These are phyloP conservation scores for Entomortierella chlamydospora DNA, from an alignment of 192 early-diverging fungal species.

Conservation along the genomic window DNA sequence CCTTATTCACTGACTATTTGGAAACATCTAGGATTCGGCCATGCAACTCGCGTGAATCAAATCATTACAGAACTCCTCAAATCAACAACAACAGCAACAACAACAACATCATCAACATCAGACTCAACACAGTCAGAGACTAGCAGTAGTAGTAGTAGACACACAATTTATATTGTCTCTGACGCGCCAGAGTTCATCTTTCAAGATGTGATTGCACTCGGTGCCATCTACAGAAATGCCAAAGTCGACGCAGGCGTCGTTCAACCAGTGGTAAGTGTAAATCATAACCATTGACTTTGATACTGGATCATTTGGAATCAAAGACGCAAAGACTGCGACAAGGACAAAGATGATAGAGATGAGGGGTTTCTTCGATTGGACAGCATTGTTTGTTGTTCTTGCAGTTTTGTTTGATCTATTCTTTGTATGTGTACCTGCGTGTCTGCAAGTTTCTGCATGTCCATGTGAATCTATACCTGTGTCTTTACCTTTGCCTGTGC, in stretches of 20 bases:
- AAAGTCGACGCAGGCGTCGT: constrained; percentile 71
- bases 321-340: no score
- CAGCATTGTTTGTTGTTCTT: no score
- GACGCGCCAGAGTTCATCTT: constrained; percentile 70
- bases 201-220: constrained; percentile 60
- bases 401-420: no score
- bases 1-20: no score
- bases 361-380: no score
- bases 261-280: constrained; percentile 63
- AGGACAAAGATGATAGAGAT: no score
- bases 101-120: background rate
- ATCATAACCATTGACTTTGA: no score
- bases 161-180: constrained; percentile 65
- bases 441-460: no score
- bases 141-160: constrained; percentile 6
- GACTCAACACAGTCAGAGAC: background rate
- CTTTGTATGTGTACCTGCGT: no score
- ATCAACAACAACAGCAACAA: constrained; percentile 3
- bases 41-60: constrained; percentile 70
- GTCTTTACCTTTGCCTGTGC: no score
- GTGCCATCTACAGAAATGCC: constrained; percentile 65
- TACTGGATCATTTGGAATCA: no score
- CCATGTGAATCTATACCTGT: no score
- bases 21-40: constrained; percentile 74
- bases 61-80: constrained; percentile 63